phyloP scores from a whole-genome alignment of 1,139 yeast species.

The Petasospora rhodanensis region DNA sequence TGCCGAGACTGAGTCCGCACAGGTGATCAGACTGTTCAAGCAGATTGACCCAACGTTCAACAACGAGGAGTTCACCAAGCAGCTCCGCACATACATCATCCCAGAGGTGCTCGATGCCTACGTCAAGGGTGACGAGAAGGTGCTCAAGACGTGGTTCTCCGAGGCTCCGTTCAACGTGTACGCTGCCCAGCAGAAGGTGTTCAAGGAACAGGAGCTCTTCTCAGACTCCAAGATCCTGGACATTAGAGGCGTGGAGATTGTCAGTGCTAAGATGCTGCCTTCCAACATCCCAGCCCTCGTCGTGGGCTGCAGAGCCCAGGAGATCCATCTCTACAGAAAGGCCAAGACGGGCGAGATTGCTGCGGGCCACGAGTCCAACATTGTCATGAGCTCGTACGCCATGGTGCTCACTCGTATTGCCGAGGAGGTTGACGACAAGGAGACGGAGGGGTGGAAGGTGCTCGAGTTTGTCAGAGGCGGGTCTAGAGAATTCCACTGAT shows the following conservation, averaged over 20 bases:
- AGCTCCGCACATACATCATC: conserved; percentile 85
- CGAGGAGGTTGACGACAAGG: conserved; percentile 83
- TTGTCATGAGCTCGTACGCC: conserved; percentile 89
- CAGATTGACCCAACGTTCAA: conserved; percentile 88
- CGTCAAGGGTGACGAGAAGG: conserved; percentile 82
- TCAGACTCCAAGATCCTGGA: conserved; percentile 92
- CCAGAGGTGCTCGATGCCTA: conserved; percentile 97
- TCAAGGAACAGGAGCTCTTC: conserved; percentile 85
- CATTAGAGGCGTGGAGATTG: conserved; percentile 91
- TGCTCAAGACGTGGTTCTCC: conserved; percentile 85
- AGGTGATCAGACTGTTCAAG: conserved; percentile 80
- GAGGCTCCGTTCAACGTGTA: conserved; percentile 97
- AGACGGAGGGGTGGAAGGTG: conserved; percentile 97
- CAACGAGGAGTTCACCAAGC: conserved; percentile 73
- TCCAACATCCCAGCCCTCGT: conserved; percentile 91
- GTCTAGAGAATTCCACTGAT: conserved; percentile 72
- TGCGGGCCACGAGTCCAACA: conserved; percentile 94
- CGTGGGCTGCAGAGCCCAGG: conserved; percentile 96
- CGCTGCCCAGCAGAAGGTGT: conserved; percentile 89
- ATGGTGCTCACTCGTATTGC: conserved; percentile 93
- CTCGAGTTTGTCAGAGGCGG: conserved; percentile 95
- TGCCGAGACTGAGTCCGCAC: conserved; percentile 95
- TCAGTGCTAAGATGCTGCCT: conserved; percentile 84
- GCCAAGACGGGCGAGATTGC: conserved; percentile 90
- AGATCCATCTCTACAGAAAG: conserved; percentile 83